A percentile compares a stretch with the other conserved stretches of the same genome.
Conservation (phyloP, 1,284 basidiomycete genomes). For the Trichosporon asahii region DNA sequence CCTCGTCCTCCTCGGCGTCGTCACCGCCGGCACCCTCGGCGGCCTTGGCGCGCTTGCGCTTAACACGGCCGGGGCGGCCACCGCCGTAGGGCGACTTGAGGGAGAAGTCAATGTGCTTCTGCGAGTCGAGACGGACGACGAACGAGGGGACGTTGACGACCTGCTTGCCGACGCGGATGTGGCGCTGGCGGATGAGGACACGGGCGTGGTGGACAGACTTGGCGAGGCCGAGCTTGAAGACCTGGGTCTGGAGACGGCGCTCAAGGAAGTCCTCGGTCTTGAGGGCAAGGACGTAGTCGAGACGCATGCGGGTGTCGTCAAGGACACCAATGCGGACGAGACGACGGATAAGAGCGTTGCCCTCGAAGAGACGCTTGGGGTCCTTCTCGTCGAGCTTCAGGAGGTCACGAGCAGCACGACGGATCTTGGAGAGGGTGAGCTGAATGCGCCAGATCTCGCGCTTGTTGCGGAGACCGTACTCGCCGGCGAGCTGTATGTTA, state of each 20-base stretch:
- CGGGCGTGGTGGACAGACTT: constrained; percentile 99
- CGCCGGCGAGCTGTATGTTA: constrained; percentile 79
- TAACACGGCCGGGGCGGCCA: constrained; percentile 93
- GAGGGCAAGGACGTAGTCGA: constrained; percentile 98
- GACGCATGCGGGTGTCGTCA: constrained; percentile 97
- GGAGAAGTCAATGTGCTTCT: constrained; percentile 99
- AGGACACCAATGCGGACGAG: constrained; percentile 99
- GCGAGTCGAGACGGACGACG: constrained; percentile 93
- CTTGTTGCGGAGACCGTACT: constrained; percentile 99
- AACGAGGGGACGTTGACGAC: constrained; percentile 99
- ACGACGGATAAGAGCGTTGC: constrained; percentile 96
- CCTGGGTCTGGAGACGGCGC: constrained; percentile 96
- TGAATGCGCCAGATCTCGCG: constrained; percentile 99
- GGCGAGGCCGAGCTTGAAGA: constrained; percentile 92
- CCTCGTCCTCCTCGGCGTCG: constrained; percentile 75
- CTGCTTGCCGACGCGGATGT: constrained; percentile 89
- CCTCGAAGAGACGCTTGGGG: constrained; percentile 99
- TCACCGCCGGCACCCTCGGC: constrained; percentile 91
- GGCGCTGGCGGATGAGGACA: constrained; percentile 91
- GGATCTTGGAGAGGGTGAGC: constrained; percentile 96
- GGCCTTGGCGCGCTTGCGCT: constrained; percentile 95
- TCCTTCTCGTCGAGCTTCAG: constrained; percentile 99
- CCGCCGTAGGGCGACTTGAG: constrained; percentile 97
- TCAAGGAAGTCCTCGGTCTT: constrained; percentile 99
- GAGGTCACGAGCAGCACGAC: constrained; percentile 99